Evolutionary conservation across 805 yeast species (phyloP).

Genomic region (Pichia heedii): DNA sequence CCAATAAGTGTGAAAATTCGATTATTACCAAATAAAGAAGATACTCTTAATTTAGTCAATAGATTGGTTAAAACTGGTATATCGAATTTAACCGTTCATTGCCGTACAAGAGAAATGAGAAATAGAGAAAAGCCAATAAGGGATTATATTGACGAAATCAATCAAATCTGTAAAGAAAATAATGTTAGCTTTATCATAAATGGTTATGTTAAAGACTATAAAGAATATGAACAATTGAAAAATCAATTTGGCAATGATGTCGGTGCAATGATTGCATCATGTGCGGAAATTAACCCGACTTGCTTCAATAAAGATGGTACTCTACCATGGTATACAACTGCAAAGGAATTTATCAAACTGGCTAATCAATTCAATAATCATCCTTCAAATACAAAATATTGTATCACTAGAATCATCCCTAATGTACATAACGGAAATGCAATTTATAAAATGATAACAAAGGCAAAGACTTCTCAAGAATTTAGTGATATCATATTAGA

Average conservation of each 20-base stretch:
- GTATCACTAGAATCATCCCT: conserved; percentile 70
- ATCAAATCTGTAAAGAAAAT: conserved; percentile 47
- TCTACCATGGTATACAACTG: conserved; percentile 44
- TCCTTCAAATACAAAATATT: conserved; percentile 70
- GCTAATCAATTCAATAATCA: conserved; percentile 54
- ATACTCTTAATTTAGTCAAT: conserved; percentile 51
- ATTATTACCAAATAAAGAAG: conserved; percentile 52
- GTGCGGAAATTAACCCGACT: conserved; percentile 82
- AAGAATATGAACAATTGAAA: conserved; percentile 47
- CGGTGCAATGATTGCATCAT: conserved; percentile 94
- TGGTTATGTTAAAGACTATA: conserved; percentile 56
- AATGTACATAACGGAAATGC: conserved; percentile 25
- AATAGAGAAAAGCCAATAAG: conserved; percentile 76
- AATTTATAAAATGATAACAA: conserved; percentile 47
- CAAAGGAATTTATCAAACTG: conserved; percentile 45
- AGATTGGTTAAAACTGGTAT: conserved; percentile 71
- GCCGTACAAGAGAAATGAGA: conserved; percentile 84
- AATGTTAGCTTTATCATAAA: conserved; percentile 72
- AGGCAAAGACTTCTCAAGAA: conserved; percentile 47
- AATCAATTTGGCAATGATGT: conserved; percentile 43
- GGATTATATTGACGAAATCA: conserved; percentile 54
- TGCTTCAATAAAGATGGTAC: conserved; percentile 45
- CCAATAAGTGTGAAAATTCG: conserved; percentile 91
- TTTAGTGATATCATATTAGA: conserved; percentile 29
- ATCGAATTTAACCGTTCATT: conserved; percentile 78